Evolutionary conservation across 2,329 filamentous ascomycete species (phyloP), one percentile per base, ranked within the genome.

Genomic region (Sporothrix dimorphospora): DNA sequence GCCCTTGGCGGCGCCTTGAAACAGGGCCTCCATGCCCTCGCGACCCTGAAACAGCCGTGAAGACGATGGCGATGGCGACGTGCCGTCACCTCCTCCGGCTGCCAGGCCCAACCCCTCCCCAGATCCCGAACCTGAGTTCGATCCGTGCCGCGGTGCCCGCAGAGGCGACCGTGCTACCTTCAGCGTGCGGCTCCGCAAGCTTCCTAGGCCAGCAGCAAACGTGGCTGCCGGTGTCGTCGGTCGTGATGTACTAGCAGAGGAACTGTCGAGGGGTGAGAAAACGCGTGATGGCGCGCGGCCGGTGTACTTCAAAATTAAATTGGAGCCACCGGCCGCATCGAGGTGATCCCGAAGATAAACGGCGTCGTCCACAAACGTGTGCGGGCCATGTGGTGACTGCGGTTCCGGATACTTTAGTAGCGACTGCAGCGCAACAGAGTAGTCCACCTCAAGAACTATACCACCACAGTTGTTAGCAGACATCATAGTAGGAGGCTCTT

Each of bases 281-380:
- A 66, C n/a, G 3, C 27, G 69, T 3, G 70, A 55, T 0, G 75
- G 75, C 7, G 83, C 76, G 72, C 80, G 88, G 11, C 87, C 86
- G 0, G 91, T 92, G 78, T 95, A 93, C 75, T 93, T 93, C 74
- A 85, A 82, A 27, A 95, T 90, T 21, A 95, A 84, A 9, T 87
- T 83, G 24, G 86, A 85, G 12, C 91, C 92, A 5, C 91, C 91
- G 16, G 86, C 82, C 1, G 83, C 78, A 72, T 87, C 86, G 45
- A 92, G 85, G 77, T 94, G 90, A 53, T 89, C 85, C 57, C 86
- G 86, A 2, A 97, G 85, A 77, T 91, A 93, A 2, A 96, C 80
- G 0, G 94, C 96, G 81, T 99, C 96, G 72, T 93, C 88, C 63
- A 97, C 92, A 76, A 98, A 93, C 0, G 90, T 92, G 75, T 92